Conservation (phyloP, 768 basidiomycete genomes). For the Serendipita sp. region DNA sequence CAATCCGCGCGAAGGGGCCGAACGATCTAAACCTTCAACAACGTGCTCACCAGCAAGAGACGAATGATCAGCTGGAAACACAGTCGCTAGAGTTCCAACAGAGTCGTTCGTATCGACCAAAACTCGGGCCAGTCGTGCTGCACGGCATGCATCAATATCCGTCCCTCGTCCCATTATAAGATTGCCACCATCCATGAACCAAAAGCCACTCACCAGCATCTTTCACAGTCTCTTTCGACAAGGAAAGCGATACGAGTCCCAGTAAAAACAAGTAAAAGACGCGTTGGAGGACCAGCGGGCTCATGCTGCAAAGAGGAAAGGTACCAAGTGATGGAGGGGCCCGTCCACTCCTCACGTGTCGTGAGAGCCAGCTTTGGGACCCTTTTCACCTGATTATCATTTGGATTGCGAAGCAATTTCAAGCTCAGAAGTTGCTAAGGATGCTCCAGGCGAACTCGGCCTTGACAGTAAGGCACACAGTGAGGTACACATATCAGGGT, state of each 20-base stretch:
- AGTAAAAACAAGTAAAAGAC: neutral
- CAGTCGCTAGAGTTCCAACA: conserved; percentile 35
- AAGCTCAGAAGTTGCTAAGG: too few species aligned
- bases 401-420: too few species aligned
- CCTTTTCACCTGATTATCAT: too few species aligned
- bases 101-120: conserved; percentile 26
- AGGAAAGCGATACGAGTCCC: neutral
- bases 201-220: conserved; percentile 27
- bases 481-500: too few species aligned
- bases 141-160: neutral
- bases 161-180: too few species aligned
- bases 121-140: conserved; percentile 28
- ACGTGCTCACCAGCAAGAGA: conserved; percentile 22
- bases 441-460: too few species aligned
- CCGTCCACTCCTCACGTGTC: too few species aligned
- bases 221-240: conserved; percentile 26
- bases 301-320: too few species aligned
- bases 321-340: too few species aligned
- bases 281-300: neutral
- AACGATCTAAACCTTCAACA: neutral
- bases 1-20: neutral
- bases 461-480: too few species aligned
- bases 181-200: neutral
- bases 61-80: conserved; percentile 28
- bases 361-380: too few species aligned